A percentile compares a stretch with the other conserved stretches of the same genome.
Conservation (phyloP, 2,329 filamentous ascomycete species). For the Fusarium sulawesiense region DNA sequence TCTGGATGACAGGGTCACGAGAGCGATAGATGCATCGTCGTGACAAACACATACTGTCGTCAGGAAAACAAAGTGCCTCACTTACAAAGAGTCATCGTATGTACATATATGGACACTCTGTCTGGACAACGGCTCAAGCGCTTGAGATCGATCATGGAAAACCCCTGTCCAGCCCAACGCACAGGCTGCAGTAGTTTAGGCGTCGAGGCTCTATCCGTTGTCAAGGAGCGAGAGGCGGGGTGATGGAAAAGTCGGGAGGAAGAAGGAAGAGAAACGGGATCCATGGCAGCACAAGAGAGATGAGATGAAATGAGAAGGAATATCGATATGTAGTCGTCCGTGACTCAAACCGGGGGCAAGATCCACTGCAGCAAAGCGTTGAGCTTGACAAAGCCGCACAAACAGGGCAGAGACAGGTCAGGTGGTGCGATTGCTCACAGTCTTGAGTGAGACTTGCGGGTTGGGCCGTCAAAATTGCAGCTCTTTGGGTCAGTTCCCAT, state of each 20-base stretch:
- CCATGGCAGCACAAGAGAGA: neutral
- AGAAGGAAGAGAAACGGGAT: conserved; percentile 5
- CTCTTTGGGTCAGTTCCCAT: conserved; percentile 35
- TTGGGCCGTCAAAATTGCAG: conserved; percentile 31
- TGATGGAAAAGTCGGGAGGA: conserved; percentile 9
- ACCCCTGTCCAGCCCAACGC: conserved; percentile 25
- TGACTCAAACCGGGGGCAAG: conserved; percentile 17
- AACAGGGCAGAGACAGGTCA: conserved; percentile 41
- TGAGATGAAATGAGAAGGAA: conserved; percentile 10
- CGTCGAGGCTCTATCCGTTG: conserved; percentile 19
- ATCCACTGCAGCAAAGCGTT: conserved; percentile 37
- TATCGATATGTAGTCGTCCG: conserved; percentile 5
- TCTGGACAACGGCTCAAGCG: conserved; percentile 24
- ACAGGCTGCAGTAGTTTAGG: conserved; percentile 18
- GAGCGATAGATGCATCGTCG: conserved; percentile 8
- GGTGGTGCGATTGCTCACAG: conserved; percentile 41
- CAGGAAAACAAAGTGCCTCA: conserved; percentile 20
- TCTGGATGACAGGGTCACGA: conserved; percentile 21
- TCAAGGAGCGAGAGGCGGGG: conserved; percentile 18
- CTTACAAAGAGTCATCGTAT: conserved; percentile 21
- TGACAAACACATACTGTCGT: conserved; percentile 18
- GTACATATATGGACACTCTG: conserved; percentile 14
- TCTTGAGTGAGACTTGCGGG: conserved; percentile 32
- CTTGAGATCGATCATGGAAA: conserved; percentile 17
- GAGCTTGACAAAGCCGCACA: conserved; percentile 18